Evolutionary conservation across 495 filamentous ascomycete species (phyloP).

Genomic region (Tuber melanosporum): DNA sequence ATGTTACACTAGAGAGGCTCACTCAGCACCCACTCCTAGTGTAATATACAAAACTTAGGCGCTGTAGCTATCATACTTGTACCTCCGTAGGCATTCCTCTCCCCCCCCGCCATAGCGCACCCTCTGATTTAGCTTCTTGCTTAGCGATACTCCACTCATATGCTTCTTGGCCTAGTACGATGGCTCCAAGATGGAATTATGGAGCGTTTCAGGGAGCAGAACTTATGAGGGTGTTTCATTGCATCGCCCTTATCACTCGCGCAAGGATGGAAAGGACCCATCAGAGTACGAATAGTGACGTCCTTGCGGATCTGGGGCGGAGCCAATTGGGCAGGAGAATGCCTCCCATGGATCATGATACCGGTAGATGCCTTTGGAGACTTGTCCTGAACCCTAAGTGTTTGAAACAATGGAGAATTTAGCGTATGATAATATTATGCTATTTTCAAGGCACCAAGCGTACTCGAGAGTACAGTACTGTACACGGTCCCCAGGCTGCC

Average conservation of each 20-base stretch:
- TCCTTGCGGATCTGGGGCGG: neutral
- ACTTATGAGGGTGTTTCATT: neutral
- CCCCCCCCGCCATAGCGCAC: too few relatives aligned
- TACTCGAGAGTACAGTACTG: too few relatives aligned
- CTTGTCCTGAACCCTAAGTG: neutral
- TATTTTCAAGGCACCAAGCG: neutral
- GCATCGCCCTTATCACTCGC: neutral
- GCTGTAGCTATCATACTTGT: too few relatives aligned
- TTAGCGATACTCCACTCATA: neutral
- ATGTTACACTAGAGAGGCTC: too few relatives aligned
- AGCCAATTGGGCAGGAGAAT: neutral
- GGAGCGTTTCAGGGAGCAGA: neutral
- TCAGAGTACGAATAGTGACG: neutral
- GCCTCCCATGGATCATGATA: neutral
- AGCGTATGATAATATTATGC: too few relatives aligned
- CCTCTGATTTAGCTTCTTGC: neutral
- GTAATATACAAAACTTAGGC: too few relatives aligned
- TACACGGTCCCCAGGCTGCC: neutral
- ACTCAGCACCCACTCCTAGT: too few relatives aligned
- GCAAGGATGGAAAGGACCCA: neutral
- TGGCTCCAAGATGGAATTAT: neutral
- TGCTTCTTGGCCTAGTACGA: neutral
- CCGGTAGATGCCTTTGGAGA: neutral
- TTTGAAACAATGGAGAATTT: neutral
- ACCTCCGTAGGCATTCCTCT: neutral